Evolutionary conservation across 208 protist species (phyloP).

Genomic region (Acanthamoeba healyi): DNA sequence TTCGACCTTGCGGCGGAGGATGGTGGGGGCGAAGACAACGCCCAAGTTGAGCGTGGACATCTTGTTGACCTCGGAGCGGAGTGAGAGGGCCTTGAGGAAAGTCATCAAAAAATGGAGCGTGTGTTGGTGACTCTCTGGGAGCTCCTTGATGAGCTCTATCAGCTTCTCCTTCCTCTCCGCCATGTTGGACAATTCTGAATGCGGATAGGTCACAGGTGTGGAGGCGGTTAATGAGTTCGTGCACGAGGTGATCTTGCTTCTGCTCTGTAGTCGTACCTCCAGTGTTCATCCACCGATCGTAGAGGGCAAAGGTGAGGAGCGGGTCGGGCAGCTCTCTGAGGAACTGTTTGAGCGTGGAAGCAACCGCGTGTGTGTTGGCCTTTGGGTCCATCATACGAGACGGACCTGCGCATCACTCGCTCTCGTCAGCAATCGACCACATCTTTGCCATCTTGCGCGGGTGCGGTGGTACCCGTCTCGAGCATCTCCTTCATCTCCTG

Average conservation of each 20-base stretch:
- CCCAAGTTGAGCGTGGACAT: conserved; percentile 64
- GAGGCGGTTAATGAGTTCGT: not conserved
- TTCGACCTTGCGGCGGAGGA: conserved; percentile 62
- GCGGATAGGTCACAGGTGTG: not conserved
- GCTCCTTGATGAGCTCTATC: conserved; percentile 47
- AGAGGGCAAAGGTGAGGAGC: conserved; percentile 65
- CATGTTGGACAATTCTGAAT: conserved; percentile 24
- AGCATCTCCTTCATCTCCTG: conserved; percentile 30
- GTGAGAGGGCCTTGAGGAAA: conserved; percentile 56
- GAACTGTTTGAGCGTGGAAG: conserved; percentile 66
- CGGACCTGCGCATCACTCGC: not conserved
- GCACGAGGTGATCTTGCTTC: no score
- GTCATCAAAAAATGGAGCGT: conserved; percentile 58
- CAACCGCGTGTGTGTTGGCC: conserved; percentile 56
- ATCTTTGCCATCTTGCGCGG: not conserved
- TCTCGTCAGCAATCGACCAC: no score
- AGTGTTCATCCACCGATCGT: conserved; percentile 74
- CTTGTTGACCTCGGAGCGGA: conserved; percentile 51
- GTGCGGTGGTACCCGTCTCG: not conserved
- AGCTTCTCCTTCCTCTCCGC: conserved; percentile 23
- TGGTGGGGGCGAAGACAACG: conserved; percentile 66
- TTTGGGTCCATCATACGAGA: not conserved
- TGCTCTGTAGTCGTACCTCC: not conserved
- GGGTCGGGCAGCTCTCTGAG: conserved; percentile 70
- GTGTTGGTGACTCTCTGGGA: conserved; percentile 9